These are phyloP conservation scores for Capsella bursapastoris DNA, from an alignment of 345 rosid species.

Conservation along the genomic window DNA sequence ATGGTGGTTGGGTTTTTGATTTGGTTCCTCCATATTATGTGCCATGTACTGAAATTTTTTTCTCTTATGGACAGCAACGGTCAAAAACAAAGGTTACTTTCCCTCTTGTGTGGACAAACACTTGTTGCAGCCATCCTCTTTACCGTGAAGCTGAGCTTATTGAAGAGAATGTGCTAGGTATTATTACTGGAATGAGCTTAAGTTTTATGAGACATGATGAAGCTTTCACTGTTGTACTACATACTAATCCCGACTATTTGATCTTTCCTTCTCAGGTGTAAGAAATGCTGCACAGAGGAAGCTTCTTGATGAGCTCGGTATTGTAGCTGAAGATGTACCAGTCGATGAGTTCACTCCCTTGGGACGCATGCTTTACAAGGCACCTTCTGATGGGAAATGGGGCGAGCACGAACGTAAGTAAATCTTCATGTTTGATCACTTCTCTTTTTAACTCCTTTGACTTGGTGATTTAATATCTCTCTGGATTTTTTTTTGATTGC, in stretches of 20 bases:
- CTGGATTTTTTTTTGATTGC: constrained; percentile 39
- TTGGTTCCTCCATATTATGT: constrained; percentile 10
- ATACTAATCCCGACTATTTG: not conserved
- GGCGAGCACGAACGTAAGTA: constrained; percentile 94
- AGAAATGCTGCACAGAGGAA: constrained; percentile 98
- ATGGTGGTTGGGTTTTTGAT: not conserved
- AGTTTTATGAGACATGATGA: not conserved
- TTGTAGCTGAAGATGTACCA: constrained; percentile 83
- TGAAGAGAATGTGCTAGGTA: constrained; percentile 73
- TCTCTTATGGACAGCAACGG: constrained; percentile 69
- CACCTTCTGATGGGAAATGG: constrained; percentile 98
- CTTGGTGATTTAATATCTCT: not conserved
- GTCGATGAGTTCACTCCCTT: constrained; percentile 71
- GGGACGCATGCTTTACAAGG: constrained; percentile 91
- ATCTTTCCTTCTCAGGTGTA: constrained; percentile 58
- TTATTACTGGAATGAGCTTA: not conserved
- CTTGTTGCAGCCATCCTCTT: constrained; percentile 98
- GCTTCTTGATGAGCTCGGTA: constrained; percentile 93
- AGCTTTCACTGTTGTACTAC: not conserved
- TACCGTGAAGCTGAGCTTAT: constrained; percentile 89
- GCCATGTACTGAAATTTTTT: not conserved
- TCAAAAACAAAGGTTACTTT: constrained; percentile 94
- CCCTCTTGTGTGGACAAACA: constrained; percentile 98
- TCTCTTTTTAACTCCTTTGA: constrained; percentile 7
- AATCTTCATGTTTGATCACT: constrained; percentile 1